Conservation (phyloP, 73 alveolate genomes). For the Paramecium sexaurelia region DNA sequence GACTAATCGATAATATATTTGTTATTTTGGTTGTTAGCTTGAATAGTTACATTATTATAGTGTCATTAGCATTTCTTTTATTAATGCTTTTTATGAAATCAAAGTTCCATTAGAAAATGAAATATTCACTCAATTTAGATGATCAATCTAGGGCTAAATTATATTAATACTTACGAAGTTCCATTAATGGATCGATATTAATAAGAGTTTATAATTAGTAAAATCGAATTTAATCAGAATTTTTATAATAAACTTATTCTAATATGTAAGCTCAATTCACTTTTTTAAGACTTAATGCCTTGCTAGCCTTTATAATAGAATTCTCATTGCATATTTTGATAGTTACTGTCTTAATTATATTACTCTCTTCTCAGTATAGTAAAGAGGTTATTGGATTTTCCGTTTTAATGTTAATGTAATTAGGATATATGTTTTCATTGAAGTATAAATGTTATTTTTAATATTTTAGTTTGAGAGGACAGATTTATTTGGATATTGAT, state of each 20-base stretch:
- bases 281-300: slow-evolving; percentile 38
- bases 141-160: slow-evolving; percentile 4
- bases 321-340: slow-evolving; percentile 13
- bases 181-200: neutral
- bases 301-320: slow-evolving; percentile 34
- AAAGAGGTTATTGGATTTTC: slow-evolving; percentile 15
- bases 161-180: neutral
- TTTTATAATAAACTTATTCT: neutral
- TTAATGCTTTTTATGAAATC: slow-evolving; percentile 4
- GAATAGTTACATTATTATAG: neutral
- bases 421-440: slow-evolving; percentile 54
- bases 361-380: neutral
- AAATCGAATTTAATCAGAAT: neutral
- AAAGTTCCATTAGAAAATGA: neutral
- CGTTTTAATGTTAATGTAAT: slow-evolving; percentile 14
- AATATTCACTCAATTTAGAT: neutral
- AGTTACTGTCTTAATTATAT: neutral
- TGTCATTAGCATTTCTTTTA: neutral
- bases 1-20: slow-evolving; percentile 18
- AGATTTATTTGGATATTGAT: slow-evolving; percentile 39
- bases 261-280: slow-evolving; percentile 46
- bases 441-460: neutral
- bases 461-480: slow-evolving; percentile 20
- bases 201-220: slow-evolving; percentile 28
- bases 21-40: slow-evolving; percentile 3